Conservation (phyloP, 306 rosid genomes). For the Begonia loranthoides region DNA sequence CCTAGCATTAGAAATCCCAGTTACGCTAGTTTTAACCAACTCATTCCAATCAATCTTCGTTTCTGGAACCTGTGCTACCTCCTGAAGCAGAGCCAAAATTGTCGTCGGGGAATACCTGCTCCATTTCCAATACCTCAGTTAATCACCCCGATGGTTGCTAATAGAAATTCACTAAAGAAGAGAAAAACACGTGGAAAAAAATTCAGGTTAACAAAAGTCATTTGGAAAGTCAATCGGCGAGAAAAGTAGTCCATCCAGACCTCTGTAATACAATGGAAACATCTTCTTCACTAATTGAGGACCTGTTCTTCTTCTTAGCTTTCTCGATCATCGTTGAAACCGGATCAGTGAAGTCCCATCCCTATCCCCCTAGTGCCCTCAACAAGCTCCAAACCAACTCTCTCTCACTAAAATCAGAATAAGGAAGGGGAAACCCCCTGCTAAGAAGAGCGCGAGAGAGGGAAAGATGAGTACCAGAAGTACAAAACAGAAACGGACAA, state of each 20-base stretch:
- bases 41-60: constrained; percentile 65
- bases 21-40: constrained; percentile 48
- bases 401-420: no score
- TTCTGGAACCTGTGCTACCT: constrained; percentile 30
- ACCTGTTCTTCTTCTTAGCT: constrained; percentile 19
- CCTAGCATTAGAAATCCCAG: constrained; percentile 71
- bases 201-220: background rate
- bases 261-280: constrained; percentile 36
- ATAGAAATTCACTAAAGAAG: background rate
- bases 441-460: constrained; percentile 7
- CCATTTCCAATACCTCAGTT: background rate
- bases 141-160: background rate
- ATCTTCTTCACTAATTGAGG: constrained; percentile 35
- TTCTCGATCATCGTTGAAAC: constrained; percentile 28
- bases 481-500: background rate
- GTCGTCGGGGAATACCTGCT: constrained; percentile 43
- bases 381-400: background rate
- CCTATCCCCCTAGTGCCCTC: background rate
- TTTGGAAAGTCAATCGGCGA: background rate
- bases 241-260: constrained; percentile 11
- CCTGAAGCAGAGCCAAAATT: constrained; percentile 56
- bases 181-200: background rate
- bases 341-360: background rate
- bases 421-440: constrained; percentile 18
- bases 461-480: background rate